Conservation (phyloP, 495 filamentous ascomycete genomes). For the Xylaria curta region DNA sequence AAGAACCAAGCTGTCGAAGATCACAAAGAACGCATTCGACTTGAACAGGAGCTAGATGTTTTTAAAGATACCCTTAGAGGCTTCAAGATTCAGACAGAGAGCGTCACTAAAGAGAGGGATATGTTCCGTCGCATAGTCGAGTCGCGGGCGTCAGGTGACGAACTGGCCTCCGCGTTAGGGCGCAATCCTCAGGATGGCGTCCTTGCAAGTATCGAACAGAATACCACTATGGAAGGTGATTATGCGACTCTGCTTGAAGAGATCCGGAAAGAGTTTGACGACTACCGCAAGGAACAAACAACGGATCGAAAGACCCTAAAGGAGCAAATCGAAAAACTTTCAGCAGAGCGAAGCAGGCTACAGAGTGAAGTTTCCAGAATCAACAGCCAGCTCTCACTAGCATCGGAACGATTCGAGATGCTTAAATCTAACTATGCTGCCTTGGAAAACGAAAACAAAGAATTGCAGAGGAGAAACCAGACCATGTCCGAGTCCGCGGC, state of each 20-base stretch:
- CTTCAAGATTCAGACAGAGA: conserved; percentile 80
- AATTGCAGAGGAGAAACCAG: conserved; percentile 81
- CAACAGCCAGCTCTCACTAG: conserved; percentile 81
- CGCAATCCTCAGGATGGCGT: conserved; percentile 63
- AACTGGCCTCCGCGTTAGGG: conserved; percentile 69
- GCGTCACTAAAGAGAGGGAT: conserved; percentile 92
- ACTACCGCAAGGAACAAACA: conserved; percentile 82
- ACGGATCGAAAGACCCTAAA: conserved; percentile 81
- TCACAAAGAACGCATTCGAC: conserved; percentile 71
- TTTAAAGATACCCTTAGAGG: conserved; percentile 75
- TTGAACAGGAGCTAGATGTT: conserved; percentile 67
- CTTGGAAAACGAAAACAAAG: conserved; percentile 80
- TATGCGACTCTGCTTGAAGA: conserved; percentile 78
- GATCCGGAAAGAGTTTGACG: conserved; percentile 87
- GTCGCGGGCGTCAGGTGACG: conserved; percentile 64
- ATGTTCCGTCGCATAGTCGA: conserved; percentile 95
- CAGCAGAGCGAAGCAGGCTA: conserved; percentile 78
- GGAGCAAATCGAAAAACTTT: conserved; percentile 83
- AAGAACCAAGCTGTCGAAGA: conserved; percentile 73
- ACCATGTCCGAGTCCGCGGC: conserved; percentile 78
- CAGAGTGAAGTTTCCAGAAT: conserved; percentile 77
- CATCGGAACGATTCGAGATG: conserved; percentile 83
- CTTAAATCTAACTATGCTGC: conserved; percentile 86
- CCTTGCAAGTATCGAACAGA: conserved; percentile 58
- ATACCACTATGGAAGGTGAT: conserved; percentile 51